These are phyloP conservation scores for Notholithocarpus densiflorus DNA, from an alignment of 306 rosid species.

Conservation along the genomic window DNA sequence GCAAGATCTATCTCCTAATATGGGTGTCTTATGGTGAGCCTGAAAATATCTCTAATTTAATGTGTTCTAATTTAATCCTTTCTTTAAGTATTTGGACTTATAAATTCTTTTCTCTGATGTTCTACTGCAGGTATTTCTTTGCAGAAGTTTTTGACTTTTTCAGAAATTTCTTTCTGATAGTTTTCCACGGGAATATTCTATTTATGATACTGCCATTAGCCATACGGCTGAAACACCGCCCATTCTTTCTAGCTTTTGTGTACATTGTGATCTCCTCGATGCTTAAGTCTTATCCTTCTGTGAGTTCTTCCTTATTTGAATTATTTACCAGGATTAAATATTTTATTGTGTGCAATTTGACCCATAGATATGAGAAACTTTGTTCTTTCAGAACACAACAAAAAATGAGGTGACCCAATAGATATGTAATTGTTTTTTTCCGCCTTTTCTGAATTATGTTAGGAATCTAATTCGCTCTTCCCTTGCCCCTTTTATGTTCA, in stretches of 20 bases:
- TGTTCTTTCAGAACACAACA: neutral
- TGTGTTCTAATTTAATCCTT: neutral
- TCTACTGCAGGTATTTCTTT: constrained; percentile 81
- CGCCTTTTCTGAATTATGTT: neutral
- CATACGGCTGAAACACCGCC: constrained; percentile 79
- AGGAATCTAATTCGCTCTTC: constrained; percentile 8
- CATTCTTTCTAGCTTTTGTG: constrained; percentile 84
- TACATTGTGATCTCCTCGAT: constrained; percentile 62
- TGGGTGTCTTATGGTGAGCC: constrained; percentile 87
- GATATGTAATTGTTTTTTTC: neutral
- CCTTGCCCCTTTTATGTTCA: constrained; percentile 21
- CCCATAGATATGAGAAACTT: neutral
- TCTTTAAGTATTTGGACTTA: constrained; percentile 18
- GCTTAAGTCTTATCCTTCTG: constrained; percentile 93
- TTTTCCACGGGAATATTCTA: constrained; percentile 79
- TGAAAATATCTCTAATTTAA: neutral
- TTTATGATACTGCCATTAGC: constrained; percentile 85
- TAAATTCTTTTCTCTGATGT: constrained; percentile 15
- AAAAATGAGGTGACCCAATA: neutral
- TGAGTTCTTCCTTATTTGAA: constrained; percentile 22
- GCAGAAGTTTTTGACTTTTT: constrained; percentile 95
- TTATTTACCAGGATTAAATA: neutral
- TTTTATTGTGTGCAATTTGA: neutral
- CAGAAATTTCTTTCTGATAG: constrained; percentile 81
- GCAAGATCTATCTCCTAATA: constrained; percentile 89